A percentile compares a stretch with the other conserved stretches of the same genome.
Conservation (phyloP, 2,329 filamentous ascomycete genomes). For the Pseudodiploospora longispora region DNA sequence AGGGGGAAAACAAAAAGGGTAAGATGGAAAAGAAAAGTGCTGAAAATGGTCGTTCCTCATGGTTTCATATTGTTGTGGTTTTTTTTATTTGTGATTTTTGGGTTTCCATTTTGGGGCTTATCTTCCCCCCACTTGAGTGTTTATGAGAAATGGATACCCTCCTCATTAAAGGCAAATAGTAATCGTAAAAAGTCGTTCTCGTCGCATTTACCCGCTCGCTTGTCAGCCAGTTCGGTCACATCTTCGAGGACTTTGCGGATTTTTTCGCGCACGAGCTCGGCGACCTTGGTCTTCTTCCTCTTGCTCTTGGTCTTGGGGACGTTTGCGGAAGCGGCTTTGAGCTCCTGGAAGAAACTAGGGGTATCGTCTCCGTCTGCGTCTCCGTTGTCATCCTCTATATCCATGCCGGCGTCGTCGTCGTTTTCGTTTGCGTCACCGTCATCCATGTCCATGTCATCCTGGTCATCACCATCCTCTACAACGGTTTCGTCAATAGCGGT, state of each 20-base stretch:
- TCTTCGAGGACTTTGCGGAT: conserved; percentile 77
- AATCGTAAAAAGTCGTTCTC: conserved; percentile 86
- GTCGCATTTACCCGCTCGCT: conserved; percentile 77
- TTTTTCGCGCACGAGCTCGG: conserved; percentile 77
- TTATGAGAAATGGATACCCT: conserved; percentile 85
- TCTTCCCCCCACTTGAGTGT: neutral
- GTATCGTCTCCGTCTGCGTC: conserved; percentile 60
- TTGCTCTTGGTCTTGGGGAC: conserved; percentile 54
- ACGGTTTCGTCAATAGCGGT: conserved; percentile 65
- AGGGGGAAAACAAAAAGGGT: no score
- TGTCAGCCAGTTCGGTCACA: conserved; percentile 71
- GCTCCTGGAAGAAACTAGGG: conserved; percentile 77
- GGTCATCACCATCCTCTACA: conserved; percentile 37
- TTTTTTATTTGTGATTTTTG: no score
- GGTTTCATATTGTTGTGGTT: no score
- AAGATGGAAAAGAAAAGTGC: no score
- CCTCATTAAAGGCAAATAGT: conserved; percentile 75
- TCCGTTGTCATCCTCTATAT: conserved; percentile 43
- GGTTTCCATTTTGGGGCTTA: no score
- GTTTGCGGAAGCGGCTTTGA: conserved; percentile 32
- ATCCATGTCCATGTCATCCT: conserved; percentile 30
- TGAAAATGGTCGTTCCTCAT: no score
- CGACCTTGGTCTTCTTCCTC: conserved; percentile 72
- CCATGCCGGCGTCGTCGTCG: conserved; percentile 41
- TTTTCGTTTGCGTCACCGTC: conserved; percentile 32